phyloP scores from a whole-genome alignment of 192 early-diverging fungal genomes.

The Podila epigama region DNA sequence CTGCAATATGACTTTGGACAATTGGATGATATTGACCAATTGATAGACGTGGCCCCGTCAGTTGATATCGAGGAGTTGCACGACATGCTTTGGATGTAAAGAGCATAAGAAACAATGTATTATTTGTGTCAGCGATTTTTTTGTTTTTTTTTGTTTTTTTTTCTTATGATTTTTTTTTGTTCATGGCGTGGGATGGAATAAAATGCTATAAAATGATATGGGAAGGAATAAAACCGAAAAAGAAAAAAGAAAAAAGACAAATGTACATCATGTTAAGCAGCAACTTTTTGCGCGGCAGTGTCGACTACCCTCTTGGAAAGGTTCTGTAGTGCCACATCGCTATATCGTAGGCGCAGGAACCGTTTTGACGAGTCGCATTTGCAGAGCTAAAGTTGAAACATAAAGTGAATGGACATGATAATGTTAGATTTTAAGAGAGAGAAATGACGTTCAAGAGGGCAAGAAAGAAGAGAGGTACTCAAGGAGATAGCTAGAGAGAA shows the following conservation, averaged over 20 bases:
- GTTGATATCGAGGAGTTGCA: slow-evolving; percentile 24
- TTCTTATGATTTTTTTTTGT: not conserved
- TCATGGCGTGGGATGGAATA: not conserved
- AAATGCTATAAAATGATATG: not conserved
- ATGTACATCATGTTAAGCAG: not conserved
- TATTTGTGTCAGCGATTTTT: not conserved
- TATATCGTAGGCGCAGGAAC: slow-evolving; percentile 38
- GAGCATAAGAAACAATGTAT: not conserved
- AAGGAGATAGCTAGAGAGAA: not conserved
- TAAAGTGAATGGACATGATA: not conserved
- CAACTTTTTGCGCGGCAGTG: slow-evolving; percentile 1
- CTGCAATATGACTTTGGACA: slow-evolving; percentile 30
- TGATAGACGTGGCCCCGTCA: slow-evolving; percentile 1
- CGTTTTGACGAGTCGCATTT: slow-evolving; percentile 39
- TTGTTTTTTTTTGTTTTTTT: not conserved
- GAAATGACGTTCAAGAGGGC: not conserved
- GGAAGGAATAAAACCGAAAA: not conserved
- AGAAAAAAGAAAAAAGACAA: not conserved
- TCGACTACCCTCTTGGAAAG: slow-evolving; percentile 22
- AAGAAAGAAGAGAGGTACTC: not conserved
- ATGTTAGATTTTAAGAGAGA: not conserved
- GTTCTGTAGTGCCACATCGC: slow-evolving; percentile 43
- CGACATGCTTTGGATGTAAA: slow-evolving; percentile 30
- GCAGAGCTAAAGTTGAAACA: slow-evolving; percentile 41
- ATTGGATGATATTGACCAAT: slow-evolving; percentile 18